Conservation (phyloP, 768 basidiomycete genomes). For the Lentinula raphanica region DNA sequence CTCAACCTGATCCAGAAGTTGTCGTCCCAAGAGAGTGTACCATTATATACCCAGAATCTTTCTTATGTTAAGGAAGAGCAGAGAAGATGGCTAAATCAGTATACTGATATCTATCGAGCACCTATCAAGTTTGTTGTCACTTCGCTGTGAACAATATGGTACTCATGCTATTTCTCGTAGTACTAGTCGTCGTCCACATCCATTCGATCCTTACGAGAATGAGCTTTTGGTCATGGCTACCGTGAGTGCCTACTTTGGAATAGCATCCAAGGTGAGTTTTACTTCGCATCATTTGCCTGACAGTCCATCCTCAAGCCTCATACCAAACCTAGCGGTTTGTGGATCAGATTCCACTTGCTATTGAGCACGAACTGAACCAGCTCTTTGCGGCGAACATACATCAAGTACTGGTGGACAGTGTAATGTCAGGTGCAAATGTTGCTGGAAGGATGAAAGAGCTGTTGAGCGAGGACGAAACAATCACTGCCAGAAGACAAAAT, state of each 20-base stretch:
- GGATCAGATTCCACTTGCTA: constrained; percentile 46
- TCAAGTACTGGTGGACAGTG: constrained; percentile 28
- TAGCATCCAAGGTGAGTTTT: constrained; percentile 43
- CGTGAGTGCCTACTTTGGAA: constrained; percentile 51
- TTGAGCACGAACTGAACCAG: constrained; percentile 41
- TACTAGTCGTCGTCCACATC: neutral
- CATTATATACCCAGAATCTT: constrained; percentile 33
- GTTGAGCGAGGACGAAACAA: constrained; percentile 35
- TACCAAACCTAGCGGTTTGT: constrained; percentile 42
- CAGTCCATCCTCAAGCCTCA: neutral
- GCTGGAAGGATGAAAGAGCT: constrained; percentile 22
- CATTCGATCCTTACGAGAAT: constrained; percentile 21
- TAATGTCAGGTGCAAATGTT: constrained; percentile 12
- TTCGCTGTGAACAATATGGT: too few species aligned
- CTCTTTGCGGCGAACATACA: constrained; percentile 31
- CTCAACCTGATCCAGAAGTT: constrained; percentile 23
- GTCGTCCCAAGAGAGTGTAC: constrained; percentile 32
- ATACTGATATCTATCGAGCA: constrained; percentile 1
- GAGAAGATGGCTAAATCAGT: constrained; percentile 20
- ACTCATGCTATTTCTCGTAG: too few species aligned
- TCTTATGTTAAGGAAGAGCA: constrained; percentile 17
- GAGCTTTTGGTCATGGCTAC: constrained; percentile 50
- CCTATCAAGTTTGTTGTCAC: neutral
- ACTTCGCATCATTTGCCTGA: neutral
- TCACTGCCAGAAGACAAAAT: constrained; percentile 23